Base-by-base conservation (phyloP, 345 rosid species). In the Eucalyptus regnans region DNA sequence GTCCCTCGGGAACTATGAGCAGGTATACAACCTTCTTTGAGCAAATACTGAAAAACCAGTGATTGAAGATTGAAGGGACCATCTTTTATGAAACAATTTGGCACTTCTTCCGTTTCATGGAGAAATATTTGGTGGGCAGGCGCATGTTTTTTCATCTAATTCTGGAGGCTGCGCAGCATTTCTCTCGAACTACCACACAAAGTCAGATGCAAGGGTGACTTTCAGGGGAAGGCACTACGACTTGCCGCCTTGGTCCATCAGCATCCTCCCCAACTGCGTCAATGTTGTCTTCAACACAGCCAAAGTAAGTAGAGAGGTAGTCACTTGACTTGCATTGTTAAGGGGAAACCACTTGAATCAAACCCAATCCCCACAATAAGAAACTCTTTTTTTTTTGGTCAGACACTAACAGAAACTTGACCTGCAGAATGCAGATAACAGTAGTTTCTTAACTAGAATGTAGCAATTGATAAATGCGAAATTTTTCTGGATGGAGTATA, bases 231-330 rank as follows among this genome's bases (percentile, higher is more conserved):
- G 88, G 89, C 95, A 93, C 50, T 96, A 95, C 66, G 89, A 91
- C 87, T 88, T 96, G 88, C 99, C 99, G 60, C 94, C 97, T 87
- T 97, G 99, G 99, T 97, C 99, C 88, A 94, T 97, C 43, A 97
- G 99, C 92, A 97, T 97, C 88, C 96, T 97, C 90, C 97, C 98
- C 23, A 96, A 97, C 89, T 97, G 99, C 93, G 91, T 91, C 87
- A 92, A 94, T 33, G 95, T 91, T 44, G 94, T 91, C 87, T 90
- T 94, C 92, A 97, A 96, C 94, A 97, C 99, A 16, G 98, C 98
- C 12, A 91, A 83, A 91, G 99, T 96, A 89, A 91, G 93, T 88
- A 46, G 43, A 76, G 48, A 20, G 84, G 48, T 10, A 76, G 84
- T 76, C 48, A 44, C 48, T 76, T 76, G 37, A 56, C 37, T 76